phyloP scores from a whole-genome alignment of 768 basidiomycete genomes.

The Cystofilobasidium capitatum region DNA sequence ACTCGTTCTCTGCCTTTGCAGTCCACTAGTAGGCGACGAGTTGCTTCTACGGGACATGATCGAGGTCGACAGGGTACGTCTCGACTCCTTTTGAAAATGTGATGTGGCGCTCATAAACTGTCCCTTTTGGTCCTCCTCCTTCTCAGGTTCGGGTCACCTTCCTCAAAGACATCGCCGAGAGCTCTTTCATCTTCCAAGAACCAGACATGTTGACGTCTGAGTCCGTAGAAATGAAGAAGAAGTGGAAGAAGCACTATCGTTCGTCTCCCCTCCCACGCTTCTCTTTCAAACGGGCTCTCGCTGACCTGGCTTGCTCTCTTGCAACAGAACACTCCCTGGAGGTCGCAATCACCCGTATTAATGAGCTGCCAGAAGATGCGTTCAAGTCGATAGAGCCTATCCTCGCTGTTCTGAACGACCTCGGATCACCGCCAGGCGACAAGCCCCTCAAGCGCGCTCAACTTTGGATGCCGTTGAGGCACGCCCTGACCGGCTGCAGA shows the following conservation, averaged over 20 bases:
- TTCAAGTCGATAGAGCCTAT: constrained; percentile 16
- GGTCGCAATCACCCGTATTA: neutral
- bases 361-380: constrained; percentile 7
- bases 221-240: constrained; percentile 39
- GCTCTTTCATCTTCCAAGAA: constrained; percentile 67
- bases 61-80: neutral
- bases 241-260: constrained; percentile 52
- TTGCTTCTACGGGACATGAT: neutral
- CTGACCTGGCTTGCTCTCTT: neutral
- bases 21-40: neutral
- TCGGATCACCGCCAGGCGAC: neutral
- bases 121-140: neutral
- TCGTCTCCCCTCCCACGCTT: constrained; percentile 26
- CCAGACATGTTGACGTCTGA: constrained; percentile 53
- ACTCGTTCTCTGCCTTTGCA: constrained; percentile 28
- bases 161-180: constrained; percentile 57
- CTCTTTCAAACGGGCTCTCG: neutral
- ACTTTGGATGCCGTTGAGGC: constrained; percentile 64
- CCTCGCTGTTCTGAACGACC: constrained; percentile 33
- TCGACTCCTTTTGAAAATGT: neutral
- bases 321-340: constrained; percentile 17
- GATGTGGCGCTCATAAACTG: neutral
- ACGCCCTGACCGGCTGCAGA: constrained; percentile 74
- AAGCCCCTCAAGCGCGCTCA: constrained; percentile 38
- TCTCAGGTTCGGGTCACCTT: constrained; percentile 20